A percentile compares a stretch with the other conserved stretches of the same genome.
Evolutionary conservation across 73 alveolate species (phyloP).

Genomic region (Paramecium sexaurelia): DNA sequence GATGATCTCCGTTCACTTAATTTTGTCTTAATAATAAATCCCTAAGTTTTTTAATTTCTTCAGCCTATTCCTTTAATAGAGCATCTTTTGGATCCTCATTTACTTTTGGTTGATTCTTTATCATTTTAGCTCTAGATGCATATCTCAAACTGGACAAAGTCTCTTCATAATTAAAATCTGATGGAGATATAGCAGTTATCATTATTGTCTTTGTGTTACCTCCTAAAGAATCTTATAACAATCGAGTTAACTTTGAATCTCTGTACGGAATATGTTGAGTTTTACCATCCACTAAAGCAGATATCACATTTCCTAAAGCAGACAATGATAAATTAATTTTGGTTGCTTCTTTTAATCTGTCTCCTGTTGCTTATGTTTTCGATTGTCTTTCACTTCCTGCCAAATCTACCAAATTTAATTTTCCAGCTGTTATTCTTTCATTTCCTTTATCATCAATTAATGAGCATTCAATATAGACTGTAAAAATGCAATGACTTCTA

Average conservation of each 20-base stretch:
- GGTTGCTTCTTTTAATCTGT: slow-evolving; percentile 94
- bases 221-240: slow-evolving; percentile 97
- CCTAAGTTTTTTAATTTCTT: slow-evolving; percentile 88
- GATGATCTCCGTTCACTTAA: background rate
- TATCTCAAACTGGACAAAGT: slow-evolving; percentile 94
- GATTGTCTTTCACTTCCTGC: slow-evolving; percentile 97
- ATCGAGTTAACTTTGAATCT: slow-evolving; percentile 96
- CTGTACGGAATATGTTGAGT: slow-evolving; percentile 95
- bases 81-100: slow-evolving; percentile 99
- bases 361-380: slow-evolving; percentile 96
- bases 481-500: slow-evolving; percentile 94
- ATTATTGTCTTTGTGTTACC: slow-evolving; percentile 98
- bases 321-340: slow-evolving; percentile 94
- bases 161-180: slow-evolving; percentile 97
- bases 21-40: slow-evolving; percentile 67
- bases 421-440: slow-evolving; percentile 85
- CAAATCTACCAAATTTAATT: slow-evolving; percentile 94
- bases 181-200: slow-evolving; percentile 97
- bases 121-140: slow-evolving; percentile 97
- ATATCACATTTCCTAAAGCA: slow-evolving; percentile 94
- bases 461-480: slow-evolving; percentile 91
- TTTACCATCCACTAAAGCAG: slow-evolving; percentile 92
- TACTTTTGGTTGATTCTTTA: slow-evolving; percentile 94
- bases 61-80: slow-evolving; percentile 91
- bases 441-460: slow-evolving; percentile 82